Conservation (phyloP, 139 green algal genomes). For the Ostreobium quekettii region DNA sequence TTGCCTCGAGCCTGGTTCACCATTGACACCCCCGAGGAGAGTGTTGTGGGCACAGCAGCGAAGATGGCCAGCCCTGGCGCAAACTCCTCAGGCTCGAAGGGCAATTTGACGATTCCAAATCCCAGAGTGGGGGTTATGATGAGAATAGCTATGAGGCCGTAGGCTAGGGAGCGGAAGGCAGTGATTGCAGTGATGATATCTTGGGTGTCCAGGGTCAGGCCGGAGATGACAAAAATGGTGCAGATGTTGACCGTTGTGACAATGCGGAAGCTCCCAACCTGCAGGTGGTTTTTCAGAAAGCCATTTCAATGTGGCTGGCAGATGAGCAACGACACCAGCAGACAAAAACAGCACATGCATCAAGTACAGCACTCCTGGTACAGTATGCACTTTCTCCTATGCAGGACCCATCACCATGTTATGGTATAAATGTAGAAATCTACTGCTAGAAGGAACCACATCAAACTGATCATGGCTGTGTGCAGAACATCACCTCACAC, state of each 20-base stretch:
- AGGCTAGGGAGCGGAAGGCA: slow-evolving; percentile 36
- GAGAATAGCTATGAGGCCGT: slow-evolving; percentile 52
- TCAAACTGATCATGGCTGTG: no score
- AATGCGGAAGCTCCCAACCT: slow-evolving; percentile 36
- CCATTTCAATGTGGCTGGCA: background rate
- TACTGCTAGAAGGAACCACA: no score
- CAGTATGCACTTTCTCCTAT: no score
- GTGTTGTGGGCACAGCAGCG: slow-evolving; percentile 65
- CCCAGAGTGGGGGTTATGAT: slow-evolving; percentile 52
- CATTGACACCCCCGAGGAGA: slow-evolving; percentile 64
- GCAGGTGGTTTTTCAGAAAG: background rate
- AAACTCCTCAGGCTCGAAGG: slow-evolving; percentile 54
- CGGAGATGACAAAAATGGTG: slow-evolving; percentile 63
- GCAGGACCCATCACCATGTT: no score
- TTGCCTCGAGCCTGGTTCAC: slow-evolving; percentile 58
- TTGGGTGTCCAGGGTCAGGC: slow-evolving; percentile 54
- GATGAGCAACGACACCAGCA: no score
- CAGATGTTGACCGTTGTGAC: slow-evolving; percentile 45
- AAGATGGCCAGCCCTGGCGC: slow-evolving; percentile 70
- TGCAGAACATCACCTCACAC: no score
- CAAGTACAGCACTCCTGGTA: no score
- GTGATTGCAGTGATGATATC: slow-evolving; percentile 48
- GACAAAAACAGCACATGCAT: no score
- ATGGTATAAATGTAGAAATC: no score
- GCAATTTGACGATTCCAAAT: slow-evolving; percentile 44